These are phyloP conservation scores for Malassezia globosa DNA, from an alignment of 1,284 basidiomycete genomes.

Conservation along the genomic window DNA sequence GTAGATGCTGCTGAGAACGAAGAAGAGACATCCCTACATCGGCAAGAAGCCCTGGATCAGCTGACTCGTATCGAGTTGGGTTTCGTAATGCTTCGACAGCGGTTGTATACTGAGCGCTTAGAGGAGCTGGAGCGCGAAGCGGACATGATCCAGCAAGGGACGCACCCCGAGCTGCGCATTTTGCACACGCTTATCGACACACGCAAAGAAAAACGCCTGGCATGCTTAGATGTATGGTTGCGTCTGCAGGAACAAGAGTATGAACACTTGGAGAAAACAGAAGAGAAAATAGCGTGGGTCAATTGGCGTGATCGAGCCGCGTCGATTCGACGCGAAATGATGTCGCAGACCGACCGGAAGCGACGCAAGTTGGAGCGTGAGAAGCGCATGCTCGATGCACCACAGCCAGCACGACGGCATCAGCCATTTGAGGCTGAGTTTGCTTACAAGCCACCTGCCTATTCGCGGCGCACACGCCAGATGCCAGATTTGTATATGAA, in stretches of 20 bases:
- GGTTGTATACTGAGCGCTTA: constrained; percentile 53
- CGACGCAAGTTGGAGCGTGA: constrained; percentile 68
- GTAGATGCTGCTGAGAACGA: constrained; percentile 4
- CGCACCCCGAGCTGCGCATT: constrained; percentile 70
- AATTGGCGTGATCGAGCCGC: constrained; percentile 56
- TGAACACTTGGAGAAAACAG: constrained; percentile 58
- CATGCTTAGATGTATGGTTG: constrained; percentile 43
- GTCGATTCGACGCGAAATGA: constrained; percentile 63
- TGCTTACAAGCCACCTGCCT: constrained; percentile 27
- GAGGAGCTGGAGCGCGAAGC: constrained; percentile 53
- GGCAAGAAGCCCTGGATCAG: constrained; percentile 51
- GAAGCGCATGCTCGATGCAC: constrained; percentile 61
- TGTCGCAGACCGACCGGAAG: constrained; percentile 70
- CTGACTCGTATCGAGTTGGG: constrained; percentile 54
- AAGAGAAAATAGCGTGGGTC: constrained; percentile 57
- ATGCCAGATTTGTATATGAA: constrained; percentile 16
- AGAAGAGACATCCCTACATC: constrained; percentile 22
- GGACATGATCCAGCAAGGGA: constrained; percentile 55
- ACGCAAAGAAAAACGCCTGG: constrained; percentile 43
- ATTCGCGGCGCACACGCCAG: constrained; percentile 10
- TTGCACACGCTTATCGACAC: constrained; percentile 53
- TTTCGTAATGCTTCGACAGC: constrained; percentile 53
- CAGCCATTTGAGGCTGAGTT: constrained; percentile 45
- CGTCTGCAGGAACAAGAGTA: constrained; percentile 61
- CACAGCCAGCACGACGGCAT: constrained; percentile 52